phyloP scores from a whole-genome alignment of 176 grass and related monocot species.

The Cenchrus fungigraminus region DNA sequence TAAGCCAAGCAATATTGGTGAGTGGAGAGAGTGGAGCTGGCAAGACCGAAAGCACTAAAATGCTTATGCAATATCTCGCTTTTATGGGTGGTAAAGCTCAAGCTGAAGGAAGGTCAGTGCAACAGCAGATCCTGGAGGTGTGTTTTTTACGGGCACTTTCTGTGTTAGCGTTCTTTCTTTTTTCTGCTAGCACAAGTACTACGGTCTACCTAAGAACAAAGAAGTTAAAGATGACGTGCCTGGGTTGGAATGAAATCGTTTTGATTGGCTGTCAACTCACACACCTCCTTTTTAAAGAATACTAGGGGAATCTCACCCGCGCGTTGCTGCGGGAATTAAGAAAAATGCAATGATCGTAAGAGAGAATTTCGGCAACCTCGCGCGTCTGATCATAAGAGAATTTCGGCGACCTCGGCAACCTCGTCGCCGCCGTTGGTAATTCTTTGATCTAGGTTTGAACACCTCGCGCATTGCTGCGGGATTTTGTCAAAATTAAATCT shows the following conservation, averaged over 20 bases:
- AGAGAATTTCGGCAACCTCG: too few relatives aligned
- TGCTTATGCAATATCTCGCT: slow-evolving; percentile 91
- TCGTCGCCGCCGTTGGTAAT: too few relatives aligned
- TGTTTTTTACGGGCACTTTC: slow-evolving; percentile 15
- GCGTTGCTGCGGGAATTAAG: too few relatives aligned
- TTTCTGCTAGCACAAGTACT: slow-evolving; percentile 10
- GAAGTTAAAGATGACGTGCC: neutral
- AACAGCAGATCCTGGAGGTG: slow-evolving; percentile 90
- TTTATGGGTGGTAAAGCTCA: slow-evolving; percentile 78
- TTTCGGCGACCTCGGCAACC: too few relatives aligned
- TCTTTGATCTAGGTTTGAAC: too few relatives aligned
- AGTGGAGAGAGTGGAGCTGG: slow-evolving; percentile 96
- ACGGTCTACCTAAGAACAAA: slow-evolving; percentile 4
- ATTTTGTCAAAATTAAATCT: too few relatives aligned
- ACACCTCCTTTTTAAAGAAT: neutral
- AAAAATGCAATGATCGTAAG: too few relatives aligned
- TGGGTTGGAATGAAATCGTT: slow-evolving; percentile 18
- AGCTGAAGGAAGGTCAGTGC: slow-evolving; percentile 77
- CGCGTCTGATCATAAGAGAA: too few relatives aligned
- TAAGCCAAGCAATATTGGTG: slow-evolving; percentile 89
- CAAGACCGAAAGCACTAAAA: slow-evolving; percentile 95
- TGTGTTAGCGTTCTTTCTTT: slow-evolving; percentile 14
- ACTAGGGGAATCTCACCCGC: neutral
- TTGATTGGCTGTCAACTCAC: slow-evolving; percentile 1
- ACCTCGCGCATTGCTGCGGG: too few relatives aligned